Conservation (phyloP, 257 asterid genomes). For the Gentiana macrophylla region DNA sequence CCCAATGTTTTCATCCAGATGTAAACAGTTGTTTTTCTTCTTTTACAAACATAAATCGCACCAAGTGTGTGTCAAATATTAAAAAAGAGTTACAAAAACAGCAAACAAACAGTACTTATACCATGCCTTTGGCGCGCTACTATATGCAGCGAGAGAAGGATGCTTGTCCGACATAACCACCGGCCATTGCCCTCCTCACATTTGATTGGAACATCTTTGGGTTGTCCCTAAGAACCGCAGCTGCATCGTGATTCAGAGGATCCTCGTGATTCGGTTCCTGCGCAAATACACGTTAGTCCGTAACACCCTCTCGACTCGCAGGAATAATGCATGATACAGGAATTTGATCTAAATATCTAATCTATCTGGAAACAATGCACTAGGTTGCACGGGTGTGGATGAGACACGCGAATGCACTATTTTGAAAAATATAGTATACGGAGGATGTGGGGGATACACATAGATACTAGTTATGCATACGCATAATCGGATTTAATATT, state of each 20-base stretch:
- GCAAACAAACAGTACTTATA: constrained; percentile 1
- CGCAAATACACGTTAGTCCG: not conserved
- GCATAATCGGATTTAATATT: no score
- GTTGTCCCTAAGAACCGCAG: constrained; percentile 80
- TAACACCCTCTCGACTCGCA: no score
- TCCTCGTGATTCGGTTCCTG: constrained; percentile 99
- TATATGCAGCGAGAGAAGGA: constrained; percentile 71
- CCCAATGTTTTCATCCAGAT: constrained; percentile 3
- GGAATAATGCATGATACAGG: no score
- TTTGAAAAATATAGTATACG: no score
- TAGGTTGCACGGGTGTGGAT: no score
- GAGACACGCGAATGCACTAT: no score
- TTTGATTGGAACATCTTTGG: constrained; percentile 78
- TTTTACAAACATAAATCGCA: constrained; percentile 5
- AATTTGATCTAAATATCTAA: no score
- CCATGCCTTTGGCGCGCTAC: not conserved
- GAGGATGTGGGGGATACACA: no score
- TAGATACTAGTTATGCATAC: no score
- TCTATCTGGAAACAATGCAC: no score
- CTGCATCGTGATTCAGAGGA: constrained; percentile 95
- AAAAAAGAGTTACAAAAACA: constrained; percentile 14
- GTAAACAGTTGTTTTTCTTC: constrained; percentile 4
- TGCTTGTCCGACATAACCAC: constrained; percentile 87
- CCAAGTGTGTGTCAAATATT: not conserved
- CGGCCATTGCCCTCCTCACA: constrained; percentile 83